A percentile compares a stretch with the other conserved stretches of the same genome.
Evolutionary conservation across 371 early-diverging fungal genomes (phyloP).

Genomic region (Smittium culicis): DNA sequence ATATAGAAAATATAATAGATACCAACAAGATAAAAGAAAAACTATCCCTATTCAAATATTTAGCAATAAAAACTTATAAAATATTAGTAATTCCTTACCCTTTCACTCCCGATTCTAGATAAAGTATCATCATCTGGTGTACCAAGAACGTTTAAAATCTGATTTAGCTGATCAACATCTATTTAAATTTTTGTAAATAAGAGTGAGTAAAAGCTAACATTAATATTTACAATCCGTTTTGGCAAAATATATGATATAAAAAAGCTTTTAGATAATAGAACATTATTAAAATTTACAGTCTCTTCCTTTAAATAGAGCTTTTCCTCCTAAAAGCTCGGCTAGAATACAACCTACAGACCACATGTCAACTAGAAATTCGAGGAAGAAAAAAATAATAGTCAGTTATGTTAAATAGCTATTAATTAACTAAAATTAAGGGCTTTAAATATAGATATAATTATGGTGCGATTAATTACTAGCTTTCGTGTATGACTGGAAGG

Average conservation of each 20-base stretch:
- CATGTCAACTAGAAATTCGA: constrained; percentile 75
- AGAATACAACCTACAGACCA: constrained; percentile 98
- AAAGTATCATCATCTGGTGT: constrained; percentile 93
- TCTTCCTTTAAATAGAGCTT: constrained; percentile 76
- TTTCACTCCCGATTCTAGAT: constrained; percentile 45
- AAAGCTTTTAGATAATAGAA: neutral
- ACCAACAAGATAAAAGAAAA: constrained; percentile 2
- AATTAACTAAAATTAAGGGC: neutral
- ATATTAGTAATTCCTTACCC: constrained; percentile 13
- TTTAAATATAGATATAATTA: constrained; percentile 24
- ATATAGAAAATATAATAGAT: neutral
- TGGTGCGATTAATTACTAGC: constrained; percentile 43
- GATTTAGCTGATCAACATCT: constrained; percentile 95
- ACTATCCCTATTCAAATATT: neutral
- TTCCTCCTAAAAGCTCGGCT: constrained; percentile 86
- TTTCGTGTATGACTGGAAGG: constrained; percentile 84
- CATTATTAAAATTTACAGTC: constrained; percentile 49
- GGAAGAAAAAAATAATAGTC: constrained; percentile 22
- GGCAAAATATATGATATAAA: too few species aligned
- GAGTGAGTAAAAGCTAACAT: too few species aligned
- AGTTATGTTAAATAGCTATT: neutral
- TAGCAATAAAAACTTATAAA: neutral
- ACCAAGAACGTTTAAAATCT: constrained; percentile 91
- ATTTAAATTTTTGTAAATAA: constrained; percentile 15
- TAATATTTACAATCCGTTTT: too few species aligned